These are phyloP conservation scores for Acer saccharum DNA, from an alignment of 345 rosid genomes.

Conservation along the genomic window DNA sequence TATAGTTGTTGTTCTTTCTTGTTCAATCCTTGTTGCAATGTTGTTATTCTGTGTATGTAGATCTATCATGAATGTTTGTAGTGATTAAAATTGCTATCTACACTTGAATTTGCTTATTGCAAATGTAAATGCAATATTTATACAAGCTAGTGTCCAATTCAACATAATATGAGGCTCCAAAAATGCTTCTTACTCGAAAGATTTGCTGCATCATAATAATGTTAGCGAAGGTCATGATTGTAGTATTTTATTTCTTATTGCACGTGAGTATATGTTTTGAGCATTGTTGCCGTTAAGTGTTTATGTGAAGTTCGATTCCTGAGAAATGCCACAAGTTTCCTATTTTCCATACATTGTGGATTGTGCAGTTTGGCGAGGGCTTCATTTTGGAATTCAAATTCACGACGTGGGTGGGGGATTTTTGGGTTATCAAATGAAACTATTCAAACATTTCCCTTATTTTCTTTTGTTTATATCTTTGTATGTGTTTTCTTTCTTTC, in stretches of 20 bases:
- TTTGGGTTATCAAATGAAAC: neutral
- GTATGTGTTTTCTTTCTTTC: neutral
- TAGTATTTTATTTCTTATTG: neutral
- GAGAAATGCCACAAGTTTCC: neutral
- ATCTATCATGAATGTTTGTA: neutral
- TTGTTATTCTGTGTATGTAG: neutral
- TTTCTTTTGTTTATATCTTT: neutral
- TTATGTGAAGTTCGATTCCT: neutral
- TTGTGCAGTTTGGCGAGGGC: neutral
- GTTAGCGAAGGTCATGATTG: neutral
- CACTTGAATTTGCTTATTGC: neutral
- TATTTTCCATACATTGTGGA: neutral
- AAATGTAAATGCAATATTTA: neutral
- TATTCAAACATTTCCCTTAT: neutral
- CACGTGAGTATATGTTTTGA: neutral
- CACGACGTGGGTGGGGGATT: neutral
- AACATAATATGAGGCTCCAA: neutral
- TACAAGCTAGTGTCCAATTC: neutral
- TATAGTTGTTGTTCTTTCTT: neutral
- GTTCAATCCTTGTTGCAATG: neutral
- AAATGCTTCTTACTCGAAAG: neutral
- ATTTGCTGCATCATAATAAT: neutral
- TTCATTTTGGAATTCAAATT: neutral
- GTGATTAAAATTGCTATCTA: neutral
- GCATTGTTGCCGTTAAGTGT: neutral